A percentile compares a stretch with the other conserved stretches of the same genome.
phyloP scores from a whole-genome alignment of 129 eudicot genomes.

The Solidago caesia region DNA sequence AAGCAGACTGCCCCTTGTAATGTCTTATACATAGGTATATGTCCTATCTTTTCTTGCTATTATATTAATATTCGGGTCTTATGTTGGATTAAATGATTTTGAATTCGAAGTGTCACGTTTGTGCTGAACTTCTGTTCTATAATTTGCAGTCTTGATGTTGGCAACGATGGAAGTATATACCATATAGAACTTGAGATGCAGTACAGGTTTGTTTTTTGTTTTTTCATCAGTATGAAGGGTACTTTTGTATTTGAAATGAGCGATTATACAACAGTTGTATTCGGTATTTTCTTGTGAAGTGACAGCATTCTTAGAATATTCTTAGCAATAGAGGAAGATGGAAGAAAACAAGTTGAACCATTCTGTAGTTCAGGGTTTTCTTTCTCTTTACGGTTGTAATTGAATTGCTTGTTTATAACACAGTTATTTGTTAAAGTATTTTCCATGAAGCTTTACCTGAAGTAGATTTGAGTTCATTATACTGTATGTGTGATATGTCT shows the following conservation, averaged over 20 bases:
- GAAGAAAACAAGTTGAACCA: not conserved
- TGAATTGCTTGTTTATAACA: conserved; percentile 6
- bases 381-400: not conserved
- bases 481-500: not conserved
- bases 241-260: conserved; percentile 11
- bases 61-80: not conserved
- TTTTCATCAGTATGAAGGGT: conserved; percentile 17
- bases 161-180: conserved; percentile 14
- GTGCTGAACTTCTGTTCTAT: conserved; percentile 1
- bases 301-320: not conserved
- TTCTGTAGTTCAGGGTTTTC: not conserved
- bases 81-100: not conserved
- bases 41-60: not conserved
- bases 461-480: not conserved
- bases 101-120: not conserved
- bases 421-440: not conserved
- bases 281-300: conserved; percentile 20
- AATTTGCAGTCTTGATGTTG: conserved; percentile 25
- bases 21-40: conserved; percentile 13
- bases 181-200: conserved; percentile 19
- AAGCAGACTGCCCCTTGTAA: not conserved
- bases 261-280: not conserved
- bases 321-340: not conserved
- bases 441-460: not conserved
- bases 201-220: conserved; percentile 16